Base-by-base conservation (phyloP, 1,284 basidiomycete genomes). In the Malassezia pachydermatis region DNA sequence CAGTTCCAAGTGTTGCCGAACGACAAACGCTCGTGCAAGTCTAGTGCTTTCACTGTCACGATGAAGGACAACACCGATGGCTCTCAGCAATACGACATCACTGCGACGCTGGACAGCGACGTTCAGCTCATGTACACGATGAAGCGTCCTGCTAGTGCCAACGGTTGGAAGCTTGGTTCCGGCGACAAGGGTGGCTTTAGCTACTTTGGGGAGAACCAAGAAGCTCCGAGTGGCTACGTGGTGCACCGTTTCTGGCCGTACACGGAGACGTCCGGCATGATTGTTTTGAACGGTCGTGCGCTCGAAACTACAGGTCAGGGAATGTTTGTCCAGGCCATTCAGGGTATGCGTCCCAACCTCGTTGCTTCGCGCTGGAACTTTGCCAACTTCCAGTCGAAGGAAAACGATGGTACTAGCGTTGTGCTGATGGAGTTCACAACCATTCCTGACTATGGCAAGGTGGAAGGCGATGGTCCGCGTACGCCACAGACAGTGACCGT, bases 361-460 rank as follows among this genome's bases (percentile, higher is more conserved):
- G 81, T 95, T 56, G 94, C 94, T 4, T 77, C 86, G 14, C 77
- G 83, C 19, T 99, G 94, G 94, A 96, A 96, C 77, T 99, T 98
- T 76, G 83, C 78, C 44, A 80, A 86, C 75, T 99, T 99, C 78
- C 76, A 78, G 25, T 73, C 73, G 24, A 55, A 58, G 10, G 60
- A 60, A 37, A 41, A 75, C 19, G 84, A 81, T n/a, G 82, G 83
- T 8, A 83, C 88, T 9, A 48, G 55, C 16, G 68, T 88, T 14
- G 77, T 94, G 48, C 84, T 88, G 76, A 96, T 96, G 92, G 92
- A 98, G 73, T 89, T 96, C 65, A 88, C 82, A 58, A 96, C 92
- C 1, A 70, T 60, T 6, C 49, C 54, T 14, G 63, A 66, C 45
- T 71, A 71, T 30, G 67, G 67, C 27, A 55, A 46, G 20, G 40